Evolutionary conservation across 176 grass and related monocot genomes (phyloP).

Genomic region (Tillandsia leiboldiana): DNA sequence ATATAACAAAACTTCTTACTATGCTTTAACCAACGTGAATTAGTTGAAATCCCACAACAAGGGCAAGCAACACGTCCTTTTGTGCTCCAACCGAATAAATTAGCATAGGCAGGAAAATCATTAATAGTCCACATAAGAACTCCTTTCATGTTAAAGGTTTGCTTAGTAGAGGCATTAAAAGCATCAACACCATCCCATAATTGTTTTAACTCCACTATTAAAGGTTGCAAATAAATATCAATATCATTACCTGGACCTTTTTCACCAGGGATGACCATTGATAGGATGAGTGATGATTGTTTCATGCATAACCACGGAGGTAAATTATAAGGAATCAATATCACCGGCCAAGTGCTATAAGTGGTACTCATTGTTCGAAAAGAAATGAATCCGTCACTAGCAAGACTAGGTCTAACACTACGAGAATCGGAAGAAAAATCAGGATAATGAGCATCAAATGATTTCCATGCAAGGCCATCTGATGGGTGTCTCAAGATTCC

Average conservation of each 20-base stretch:
- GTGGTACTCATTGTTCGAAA: background rate
- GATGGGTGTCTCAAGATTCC: background rate
- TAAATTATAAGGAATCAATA: constrained; percentile 19
- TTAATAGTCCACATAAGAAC: too few relatives aligned
- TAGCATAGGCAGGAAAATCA: too few relatives aligned
- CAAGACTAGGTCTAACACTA: background rate
- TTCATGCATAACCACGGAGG: constrained; percentile 20
- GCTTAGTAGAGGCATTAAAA: constrained; percentile 1
- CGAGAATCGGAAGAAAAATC: background rate
- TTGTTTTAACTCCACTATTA: constrained; percentile 8
- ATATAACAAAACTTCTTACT: constrained; percentile 14
- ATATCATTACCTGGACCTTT: constrained; percentile 7
- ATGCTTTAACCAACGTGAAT: background rate
- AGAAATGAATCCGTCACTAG: background rate
- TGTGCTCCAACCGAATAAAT: too few relatives aligned
- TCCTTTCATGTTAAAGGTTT: background rate
- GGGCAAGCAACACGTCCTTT: too few relatives aligned
- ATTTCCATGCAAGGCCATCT: background rate
- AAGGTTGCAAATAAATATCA: constrained; percentile 21
- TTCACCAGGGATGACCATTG: constrained; percentile 7
- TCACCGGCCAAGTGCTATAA: background rate
- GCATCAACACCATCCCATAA: background rate
- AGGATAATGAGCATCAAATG: background rate
- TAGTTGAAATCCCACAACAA: too few relatives aligned
- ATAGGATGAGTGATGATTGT: background rate